Conservation (phyloP, 441 rosid genomes). For the Adansonia rubrostipa region DNA sequence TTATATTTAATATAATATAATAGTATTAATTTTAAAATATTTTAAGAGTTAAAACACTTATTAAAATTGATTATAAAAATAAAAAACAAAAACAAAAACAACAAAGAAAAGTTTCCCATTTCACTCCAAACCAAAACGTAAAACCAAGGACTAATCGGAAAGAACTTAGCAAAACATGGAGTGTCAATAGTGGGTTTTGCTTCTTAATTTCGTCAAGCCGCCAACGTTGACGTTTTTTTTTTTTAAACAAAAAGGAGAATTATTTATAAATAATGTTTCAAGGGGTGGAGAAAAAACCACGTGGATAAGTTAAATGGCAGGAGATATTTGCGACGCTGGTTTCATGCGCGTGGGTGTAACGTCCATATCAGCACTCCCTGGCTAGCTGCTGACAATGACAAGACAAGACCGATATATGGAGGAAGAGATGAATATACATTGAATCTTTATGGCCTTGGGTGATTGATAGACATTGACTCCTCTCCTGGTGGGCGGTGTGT, state of each 20-base stretch:
- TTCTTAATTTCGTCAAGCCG: slow-evolving; percentile 31
- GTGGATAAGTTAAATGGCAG: slow-evolving; percentile 25
- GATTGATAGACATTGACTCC: too few relatives aligned
- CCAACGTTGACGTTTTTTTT: slow-evolving; percentile 28
- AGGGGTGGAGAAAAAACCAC: slow-evolving; percentile 7
- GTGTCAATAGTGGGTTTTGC: background rate
- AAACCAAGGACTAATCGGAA: background rate
- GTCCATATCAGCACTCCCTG: background rate
- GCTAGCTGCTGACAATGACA: background rate
- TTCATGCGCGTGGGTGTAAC: background rate
- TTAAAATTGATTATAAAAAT: too few relatives aligned
- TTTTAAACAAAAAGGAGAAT: too few relatives aligned
- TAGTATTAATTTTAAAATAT: too few relatives aligned
- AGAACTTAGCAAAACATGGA: background rate
- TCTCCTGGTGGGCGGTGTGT: too few relatives aligned
- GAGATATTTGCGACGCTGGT: background rate
- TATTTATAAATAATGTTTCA: background rate
- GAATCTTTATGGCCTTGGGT: background rate
- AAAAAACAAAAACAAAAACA: too few relatives aligned
- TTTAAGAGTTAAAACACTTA: too few relatives aligned
- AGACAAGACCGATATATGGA: background rate
- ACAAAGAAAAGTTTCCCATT: too few relatives aligned
- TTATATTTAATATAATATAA: too few relatives aligned
- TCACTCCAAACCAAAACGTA: too few relatives aligned
- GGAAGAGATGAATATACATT: background rate